Conservation (phyloP, 257 asterid genomes). For the Thymus quinquecostatus region DNA sequence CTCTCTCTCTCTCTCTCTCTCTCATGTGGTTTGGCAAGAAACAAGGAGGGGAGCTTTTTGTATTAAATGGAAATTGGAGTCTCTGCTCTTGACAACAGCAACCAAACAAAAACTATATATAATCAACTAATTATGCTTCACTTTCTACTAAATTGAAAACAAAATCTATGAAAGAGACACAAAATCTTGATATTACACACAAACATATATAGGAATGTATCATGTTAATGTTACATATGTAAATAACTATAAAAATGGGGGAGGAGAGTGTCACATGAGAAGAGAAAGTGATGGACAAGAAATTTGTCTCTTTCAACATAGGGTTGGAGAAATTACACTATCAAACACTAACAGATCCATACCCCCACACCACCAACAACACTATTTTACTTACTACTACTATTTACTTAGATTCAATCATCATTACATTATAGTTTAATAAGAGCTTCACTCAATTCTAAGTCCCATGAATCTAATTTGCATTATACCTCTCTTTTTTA, state of each 20-base stretch:
- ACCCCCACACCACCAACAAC: slow-evolving; percentile 36
- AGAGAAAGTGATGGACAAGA: slow-evolving; percentile 52
- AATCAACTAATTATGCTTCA: slow-evolving; percentile 20
- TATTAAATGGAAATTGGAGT: background rate
- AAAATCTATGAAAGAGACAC: slow-evolving; percentile 39
- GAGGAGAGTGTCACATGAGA: slow-evolving; percentile 58
- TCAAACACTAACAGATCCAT: slow-evolving; percentile 56
- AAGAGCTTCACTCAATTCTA: slow-evolving; percentile 15
- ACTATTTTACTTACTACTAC: slow-evolving; percentile 27
- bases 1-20: slow-evolving; percentile 17
- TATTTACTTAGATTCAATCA: slow-evolving; percentile 29
- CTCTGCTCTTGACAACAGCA: background rate
- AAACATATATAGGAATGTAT: background rate
- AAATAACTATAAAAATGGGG: slow-evolving; percentile 28
- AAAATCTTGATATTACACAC: slow-evolving; percentile 23
- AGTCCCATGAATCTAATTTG: slow-evolving; percentile 38
- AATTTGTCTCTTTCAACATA: slow-evolving; percentile 34
- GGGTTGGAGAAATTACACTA: slow-evolving; percentile 53
- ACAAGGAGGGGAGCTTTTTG: slow-evolving; percentile 15
- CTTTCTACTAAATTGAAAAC: slow-evolving; percentile 21
- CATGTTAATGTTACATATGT: background rate
- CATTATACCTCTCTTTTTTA: slow-evolving; percentile 18
- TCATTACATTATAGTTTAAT: background rate
- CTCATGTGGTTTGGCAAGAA: slow-evolving; percentile 40
- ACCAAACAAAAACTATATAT: background rate